A percentile compares a stretch with the other conserved stretches of the same genome.
phyloP scores from a whole-genome alignment of 768 basidiomycete genomes.

The Phanerochaete sordida region DNA sequence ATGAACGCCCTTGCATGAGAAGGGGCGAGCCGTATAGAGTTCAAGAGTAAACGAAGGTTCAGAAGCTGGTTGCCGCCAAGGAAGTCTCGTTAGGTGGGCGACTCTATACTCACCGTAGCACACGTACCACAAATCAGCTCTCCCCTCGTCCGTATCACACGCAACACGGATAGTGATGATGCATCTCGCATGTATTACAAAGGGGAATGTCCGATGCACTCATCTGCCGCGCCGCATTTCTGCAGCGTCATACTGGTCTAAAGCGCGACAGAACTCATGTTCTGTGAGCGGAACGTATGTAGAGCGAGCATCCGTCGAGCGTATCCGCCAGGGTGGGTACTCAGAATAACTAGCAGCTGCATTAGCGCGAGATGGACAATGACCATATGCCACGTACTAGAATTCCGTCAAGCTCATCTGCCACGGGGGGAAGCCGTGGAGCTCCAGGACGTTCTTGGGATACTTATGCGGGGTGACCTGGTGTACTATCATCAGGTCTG shows the following conservation, averaged over 20 bases:
- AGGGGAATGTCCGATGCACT: slow-evolving; percentile 12
- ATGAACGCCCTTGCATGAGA: no score
- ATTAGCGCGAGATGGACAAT: slow-evolving; percentile 2
- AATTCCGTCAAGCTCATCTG: slow-evolving; percentile 81
- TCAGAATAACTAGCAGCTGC: slow-evolving; percentile 19
- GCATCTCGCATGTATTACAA: not conserved
- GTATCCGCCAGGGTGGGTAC: slow-evolving; percentile 9
- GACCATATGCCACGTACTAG: slow-evolving; percentile 44
- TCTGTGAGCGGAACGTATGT: slow-evolving; percentile 30
- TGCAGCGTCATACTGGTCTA: slow-evolving; percentile 70
- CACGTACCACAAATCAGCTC: no score
- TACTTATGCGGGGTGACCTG: slow-evolving; percentile 38
- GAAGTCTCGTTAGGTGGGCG: no score
- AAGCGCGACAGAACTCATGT: slow-evolving; percentile 57
- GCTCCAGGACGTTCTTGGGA: slow-evolving; percentile 49
- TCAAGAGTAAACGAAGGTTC: no score
- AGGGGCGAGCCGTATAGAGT: no score
- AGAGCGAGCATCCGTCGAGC: not conserved
- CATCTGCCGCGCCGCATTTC: slow-evolving; percentile 79
- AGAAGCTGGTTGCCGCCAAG: no score
- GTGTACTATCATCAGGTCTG: slow-evolving; percentile 79
- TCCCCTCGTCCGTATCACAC: no score
- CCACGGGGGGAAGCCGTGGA: slow-evolving; percentile 82
- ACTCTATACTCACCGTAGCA: no score
- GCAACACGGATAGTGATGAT: not conserved